Evolutionary conservation across 2,329 filamentous ascomycete genomes (phyloP), one percentile per base, ranked within the genome.

Genomic region (Arachnopeziza araneosa): DNA sequence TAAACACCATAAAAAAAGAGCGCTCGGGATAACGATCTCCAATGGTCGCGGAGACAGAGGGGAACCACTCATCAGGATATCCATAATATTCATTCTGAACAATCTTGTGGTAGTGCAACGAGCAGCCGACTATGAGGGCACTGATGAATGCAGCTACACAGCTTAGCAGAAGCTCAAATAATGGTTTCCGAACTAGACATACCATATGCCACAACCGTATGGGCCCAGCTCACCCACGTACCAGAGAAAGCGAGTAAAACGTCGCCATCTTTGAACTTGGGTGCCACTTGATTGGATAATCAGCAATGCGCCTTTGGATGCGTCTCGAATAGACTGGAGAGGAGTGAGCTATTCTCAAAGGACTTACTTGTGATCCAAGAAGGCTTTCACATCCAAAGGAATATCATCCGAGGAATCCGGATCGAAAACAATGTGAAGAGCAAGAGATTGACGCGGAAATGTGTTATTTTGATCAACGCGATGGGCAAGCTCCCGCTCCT

Each of bases 71-170:
- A 67, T 96, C 81, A 1, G 93, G 93, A 72, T 96, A 96, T 68
- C 91, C 91, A 75, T 92, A 96, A 78, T 93, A 90, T 76, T 99
- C 92, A 76, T 99, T 99, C 76, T 97, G 82, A 59, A 99, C 95
- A 68, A 99, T 99, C 79, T 99, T 99, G 72, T 89, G 84, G 78
- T 95, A 98, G 77, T 99, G 95, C 54, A 99, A 82, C 58, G 80
- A 83, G 59, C 87, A 79, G 66, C 93, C 93, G 63, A 96, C 86
- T 59, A 93, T 74, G 66, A 98, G 80, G 61, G 93, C 93, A 72
- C 91, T 91, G 65, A 96, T 66, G 72, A 98, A 98, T 60, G 93
- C 93, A 70, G 83, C 88, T 91, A 68, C 52, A 19, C 24, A 52
- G 55, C n/a, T 24, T 22, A 51, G 12, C 23, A 10, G 22, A 19